Conservation (phyloP, 345 rosid genomes). For the Trapa incisa region DNA sequence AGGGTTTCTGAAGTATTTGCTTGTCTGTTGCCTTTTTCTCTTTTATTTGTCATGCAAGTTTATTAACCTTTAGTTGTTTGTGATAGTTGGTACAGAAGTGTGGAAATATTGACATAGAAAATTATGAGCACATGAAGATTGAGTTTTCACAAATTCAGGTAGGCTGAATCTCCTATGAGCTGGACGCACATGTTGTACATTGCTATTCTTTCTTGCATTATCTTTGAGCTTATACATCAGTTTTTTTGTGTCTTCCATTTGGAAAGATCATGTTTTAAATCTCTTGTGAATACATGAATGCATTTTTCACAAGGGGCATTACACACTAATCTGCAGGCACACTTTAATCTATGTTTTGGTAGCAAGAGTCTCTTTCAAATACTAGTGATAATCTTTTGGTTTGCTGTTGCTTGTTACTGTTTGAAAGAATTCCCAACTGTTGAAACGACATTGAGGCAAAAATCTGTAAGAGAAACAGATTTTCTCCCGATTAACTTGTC, state of each 20-base stretch:
- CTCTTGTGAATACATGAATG: neutral
- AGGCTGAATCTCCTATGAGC: neutral
- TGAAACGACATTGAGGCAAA: neutral
- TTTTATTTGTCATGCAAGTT: slow-evolving; percentile 6
- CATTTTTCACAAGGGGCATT: no score
- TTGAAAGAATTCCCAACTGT: neutral
- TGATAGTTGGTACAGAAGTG: slow-evolving; percentile 58
- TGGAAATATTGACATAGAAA: slow-evolving; percentile 57
- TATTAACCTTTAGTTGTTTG: slow-evolving; percentile 14
- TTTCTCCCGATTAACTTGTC: neutral
- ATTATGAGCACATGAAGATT: slow-evolving; percentile 61
- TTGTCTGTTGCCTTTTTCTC: slow-evolving; percentile 3
- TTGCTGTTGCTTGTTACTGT: neutral
- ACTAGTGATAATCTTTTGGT: neutral
- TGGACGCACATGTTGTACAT: neutral
- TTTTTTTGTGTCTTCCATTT: neutral
- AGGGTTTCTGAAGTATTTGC: slow-evolving; percentile 57
- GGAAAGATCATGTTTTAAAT: neutral
- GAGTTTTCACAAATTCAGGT: slow-evolving; percentile 57
- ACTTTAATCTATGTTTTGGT: neutral
- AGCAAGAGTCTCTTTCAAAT: neutral
- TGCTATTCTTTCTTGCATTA: neutral
- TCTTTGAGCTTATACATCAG: neutral
- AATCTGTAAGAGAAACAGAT: neutral
- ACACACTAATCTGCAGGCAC: neutral